phyloP scores from a whole-genome alignment of 306 rosid genomes.

The Vicia villosa region DNA sequence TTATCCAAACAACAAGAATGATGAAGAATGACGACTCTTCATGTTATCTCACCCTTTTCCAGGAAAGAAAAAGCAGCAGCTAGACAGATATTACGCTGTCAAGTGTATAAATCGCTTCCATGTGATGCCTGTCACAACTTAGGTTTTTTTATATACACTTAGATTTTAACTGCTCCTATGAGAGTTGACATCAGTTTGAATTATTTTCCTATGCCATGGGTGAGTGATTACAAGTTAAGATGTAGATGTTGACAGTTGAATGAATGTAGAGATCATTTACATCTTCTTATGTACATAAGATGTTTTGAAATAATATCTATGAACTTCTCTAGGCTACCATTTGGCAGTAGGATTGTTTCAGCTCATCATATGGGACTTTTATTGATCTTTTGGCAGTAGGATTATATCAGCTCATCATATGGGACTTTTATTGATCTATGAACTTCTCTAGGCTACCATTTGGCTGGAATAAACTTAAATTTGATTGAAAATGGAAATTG shows the following conservation, averaged over 20 bases:
- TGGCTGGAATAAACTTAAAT: background rate
- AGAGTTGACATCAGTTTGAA: slow-evolving; percentile 28
- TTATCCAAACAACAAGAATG: slow-evolving; percentile 53
- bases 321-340: slow-evolving; percentile 26
- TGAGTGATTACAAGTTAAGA: slow-evolving; percentile 17
- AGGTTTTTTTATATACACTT: background rate
- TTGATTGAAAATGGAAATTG: background rate
- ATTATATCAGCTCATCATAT: background rate
- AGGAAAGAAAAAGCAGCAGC: slow-evolving; percentile 17
- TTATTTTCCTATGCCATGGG: slow-evolving; percentile 21
- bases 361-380: too few species aligned
- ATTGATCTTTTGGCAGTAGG: background rate
- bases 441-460: background rate
- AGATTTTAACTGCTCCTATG: slow-evolving; percentile 30
- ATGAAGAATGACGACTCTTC: slow-evolving; percentile 48
- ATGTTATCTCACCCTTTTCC: slow-evolving; percentile 26
- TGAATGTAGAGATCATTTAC: slow-evolving; percentile 30
- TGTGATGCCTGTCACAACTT: slow-evolving; percentile 21
- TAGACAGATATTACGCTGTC: slow-evolving; percentile 13
- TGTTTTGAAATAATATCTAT: slow-evolving; percentile 16
- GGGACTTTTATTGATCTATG: background rate
- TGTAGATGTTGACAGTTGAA: slow-evolving; percentile 27
- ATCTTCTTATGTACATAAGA: slow-evolving; percentile 35
- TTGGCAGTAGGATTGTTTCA: background rate
- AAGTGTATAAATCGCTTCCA: slow-evolving; percentile 18